These are phyloP conservation scores for Gelatoporia subvermispora DNA, from an alignment of 768 basidiomycete species.

Conservation along the genomic window DNA sequence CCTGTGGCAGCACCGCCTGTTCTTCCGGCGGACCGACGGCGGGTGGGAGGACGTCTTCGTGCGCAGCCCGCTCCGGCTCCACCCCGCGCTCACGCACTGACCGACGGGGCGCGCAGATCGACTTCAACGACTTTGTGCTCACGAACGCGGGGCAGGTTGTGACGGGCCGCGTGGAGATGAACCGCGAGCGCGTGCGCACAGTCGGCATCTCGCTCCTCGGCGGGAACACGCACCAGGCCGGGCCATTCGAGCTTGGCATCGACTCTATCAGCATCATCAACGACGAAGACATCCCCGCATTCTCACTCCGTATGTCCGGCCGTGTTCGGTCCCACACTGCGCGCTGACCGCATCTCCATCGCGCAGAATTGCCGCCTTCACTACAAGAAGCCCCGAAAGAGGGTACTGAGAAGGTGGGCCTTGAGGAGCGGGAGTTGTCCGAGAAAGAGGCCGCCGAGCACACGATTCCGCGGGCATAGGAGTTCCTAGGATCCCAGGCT, in stretches of 20 bases:
- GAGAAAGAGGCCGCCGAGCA: no score
- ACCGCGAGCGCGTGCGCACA: constrained; percentile 67
- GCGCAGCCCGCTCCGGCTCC: constrained; percentile 22
- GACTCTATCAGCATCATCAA: constrained; percentile 81
- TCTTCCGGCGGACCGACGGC: constrained; percentile 59
- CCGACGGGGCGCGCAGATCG: constrained; percentile 48
- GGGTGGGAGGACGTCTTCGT: constrained; percentile 83
- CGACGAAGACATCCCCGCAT: constrained; percentile 49
- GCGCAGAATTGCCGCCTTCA: no score
- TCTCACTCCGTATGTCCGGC: constrained; percentile 9
- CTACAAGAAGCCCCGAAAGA: no score
- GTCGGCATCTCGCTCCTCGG: constrained; percentile 87
- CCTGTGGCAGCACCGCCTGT: constrained; percentile 94
- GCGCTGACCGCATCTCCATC: no score
- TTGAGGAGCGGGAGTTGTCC: no score
- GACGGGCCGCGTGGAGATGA: constrained; percentile 69
- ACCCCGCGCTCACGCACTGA: constrained; percentile 4
- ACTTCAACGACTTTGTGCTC: constrained; percentile 69
- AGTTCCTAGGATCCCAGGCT: no score
- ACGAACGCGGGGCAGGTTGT: constrained; percentile 72
- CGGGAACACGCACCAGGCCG: constrained; percentile 70
- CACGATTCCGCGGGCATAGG: no score
- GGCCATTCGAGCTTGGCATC: constrained; percentile 77
- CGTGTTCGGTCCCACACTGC: no score
- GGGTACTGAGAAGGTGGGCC: no score